Conservation (phyloP, 2,329 filamentous ascomycete species). For the Gyromitra esculenta region DNA sequence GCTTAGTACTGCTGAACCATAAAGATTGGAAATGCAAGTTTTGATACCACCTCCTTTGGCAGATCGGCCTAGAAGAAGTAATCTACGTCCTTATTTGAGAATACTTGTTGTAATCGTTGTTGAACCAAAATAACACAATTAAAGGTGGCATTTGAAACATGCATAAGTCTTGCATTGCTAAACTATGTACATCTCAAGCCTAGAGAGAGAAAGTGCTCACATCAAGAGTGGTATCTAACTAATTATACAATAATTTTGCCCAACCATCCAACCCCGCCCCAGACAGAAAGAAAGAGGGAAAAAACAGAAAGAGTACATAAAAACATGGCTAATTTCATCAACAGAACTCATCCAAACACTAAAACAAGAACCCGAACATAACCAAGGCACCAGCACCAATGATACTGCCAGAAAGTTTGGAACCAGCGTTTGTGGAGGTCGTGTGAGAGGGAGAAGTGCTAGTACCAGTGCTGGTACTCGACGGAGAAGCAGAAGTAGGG, state of each 20-base stretch:
- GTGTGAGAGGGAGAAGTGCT: conserved; percentile 58
- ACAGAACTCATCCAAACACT: background rate
- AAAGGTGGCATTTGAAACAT: background rate
- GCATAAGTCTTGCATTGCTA: background rate
- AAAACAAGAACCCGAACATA: conserved; percentile 34
- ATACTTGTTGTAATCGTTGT: too few relatives aligned
- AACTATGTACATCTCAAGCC: conserved; percentile 10
- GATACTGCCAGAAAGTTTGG: conserved; percentile 25
- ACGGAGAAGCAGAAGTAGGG: conserved; percentile 64
- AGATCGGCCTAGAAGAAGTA: too few relatives aligned
- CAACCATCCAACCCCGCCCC: background rate
- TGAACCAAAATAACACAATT: too few relatives aligned
- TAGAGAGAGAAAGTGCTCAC: conserved; percentile 7
- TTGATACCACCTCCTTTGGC: background rate
- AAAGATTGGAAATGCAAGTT: background rate
- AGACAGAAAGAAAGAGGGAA: conserved; percentile 10
- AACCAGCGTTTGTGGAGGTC: background rate
- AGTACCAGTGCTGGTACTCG: conserved; percentile 62
- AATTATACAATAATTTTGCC: conserved; percentile 23
- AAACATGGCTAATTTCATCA: conserved; percentile 8
- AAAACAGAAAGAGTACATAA: conserved; percentile 2
- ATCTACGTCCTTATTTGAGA: too few relatives aligned
- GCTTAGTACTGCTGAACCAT: conserved; percentile 2
- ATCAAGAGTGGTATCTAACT: conserved; percentile 20
- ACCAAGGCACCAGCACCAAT: conserved; percentile 34